Conservation (phyloP, 352 stramenopile genomes). For the Pythium myriotylum region DNA sequence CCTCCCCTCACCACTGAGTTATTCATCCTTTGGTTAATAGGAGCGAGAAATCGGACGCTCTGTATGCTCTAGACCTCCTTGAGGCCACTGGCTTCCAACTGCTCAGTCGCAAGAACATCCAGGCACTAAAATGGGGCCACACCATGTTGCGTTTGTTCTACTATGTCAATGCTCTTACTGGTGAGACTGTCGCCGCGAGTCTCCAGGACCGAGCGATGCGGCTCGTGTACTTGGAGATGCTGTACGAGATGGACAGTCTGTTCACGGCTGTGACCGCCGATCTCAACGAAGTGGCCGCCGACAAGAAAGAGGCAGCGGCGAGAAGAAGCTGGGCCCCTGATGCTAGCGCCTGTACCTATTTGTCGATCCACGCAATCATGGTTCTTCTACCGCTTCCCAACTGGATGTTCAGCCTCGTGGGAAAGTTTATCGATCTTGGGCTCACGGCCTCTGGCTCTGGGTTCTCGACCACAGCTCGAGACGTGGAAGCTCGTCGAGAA, state of each 20-base stretch:
- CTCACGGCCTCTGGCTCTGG: constrained; percentile 34
- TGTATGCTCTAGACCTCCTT: constrained; percentile 73
- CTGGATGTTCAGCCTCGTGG: constrained; percentile 65
- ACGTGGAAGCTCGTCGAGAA: constrained; percentile 45
- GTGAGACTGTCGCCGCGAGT: constrained; percentile 45
- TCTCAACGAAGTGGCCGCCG: constrained; percentile 13
- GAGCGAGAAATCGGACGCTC: constrained; percentile 66
- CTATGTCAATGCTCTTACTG: constrained; percentile 75
- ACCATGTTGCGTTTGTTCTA: constrained; percentile 82
- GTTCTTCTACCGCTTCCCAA: constrained; percentile 74
- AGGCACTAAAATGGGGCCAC: constrained; percentile 84
- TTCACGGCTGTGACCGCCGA: constrained; percentile 49
- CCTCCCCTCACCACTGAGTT: background rate
- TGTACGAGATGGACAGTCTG: constrained; percentile 68
- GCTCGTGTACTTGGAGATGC: constrained; percentile 65
- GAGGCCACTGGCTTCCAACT: constrained; percentile 75
- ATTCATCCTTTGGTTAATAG: constrained; percentile 28
- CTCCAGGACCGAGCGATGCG: constrained; percentile 70
- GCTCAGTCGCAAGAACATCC: constrained; percentile 76
- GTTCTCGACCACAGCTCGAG: constrained; percentile 52
- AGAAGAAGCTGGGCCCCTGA: constrained; percentile 48
- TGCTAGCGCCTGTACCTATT: constrained; percentile 54
- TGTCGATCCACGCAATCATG: constrained; percentile 69
- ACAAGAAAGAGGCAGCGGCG: constrained; percentile 2
- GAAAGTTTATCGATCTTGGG: constrained; percentile 62